A percentile compares a stretch with the other conserved stretches of the same genome.
These are phyloP conservation scores for Caryopteris hybrid DNA, from an alignment of 305 asterid genomes.

Conservation along the genomic window DNA sequence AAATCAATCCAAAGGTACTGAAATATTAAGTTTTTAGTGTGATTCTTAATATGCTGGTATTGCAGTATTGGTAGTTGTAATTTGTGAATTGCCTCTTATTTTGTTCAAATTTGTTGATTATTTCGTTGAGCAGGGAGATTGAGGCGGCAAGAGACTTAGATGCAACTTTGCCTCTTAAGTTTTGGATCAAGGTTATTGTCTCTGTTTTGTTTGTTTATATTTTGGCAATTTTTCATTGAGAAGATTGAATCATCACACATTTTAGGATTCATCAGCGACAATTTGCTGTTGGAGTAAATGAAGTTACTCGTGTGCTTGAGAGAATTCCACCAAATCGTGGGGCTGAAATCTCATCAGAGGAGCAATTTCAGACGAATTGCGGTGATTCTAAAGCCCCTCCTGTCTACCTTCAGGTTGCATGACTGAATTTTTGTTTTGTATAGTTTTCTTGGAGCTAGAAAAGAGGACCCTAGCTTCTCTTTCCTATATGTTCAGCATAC, in stretches of 20 bases:
- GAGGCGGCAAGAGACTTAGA: slow-evolving; percentile 43
- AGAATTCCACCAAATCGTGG: slow-evolving; percentile 45
- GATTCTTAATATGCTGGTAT: neutral
- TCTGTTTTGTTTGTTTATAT: neutral
- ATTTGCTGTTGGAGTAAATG: slow-evolving; percentile 84
- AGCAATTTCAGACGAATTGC: neutral
- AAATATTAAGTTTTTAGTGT: neutral
- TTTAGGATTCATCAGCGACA: slow-evolving; percentile 52
- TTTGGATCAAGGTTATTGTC: slow-evolving; percentile 67
- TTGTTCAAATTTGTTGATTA: neutral
- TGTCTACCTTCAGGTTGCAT: slow-evolving; percentile 59
- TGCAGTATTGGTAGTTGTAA: neutral
- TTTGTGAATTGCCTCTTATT: neutral
- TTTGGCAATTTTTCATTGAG: neutral
- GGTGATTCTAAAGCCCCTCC: slow-evolving; percentile 23
- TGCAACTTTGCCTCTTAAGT: slow-evolving; percentile 49
- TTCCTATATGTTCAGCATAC: neutral
- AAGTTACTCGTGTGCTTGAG: slow-evolving; percentile 82
- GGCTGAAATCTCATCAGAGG: slow-evolving; percentile 10
- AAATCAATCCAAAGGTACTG: slow-evolving; percentile 44
- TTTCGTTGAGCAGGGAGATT: slow-evolving; percentile 50
- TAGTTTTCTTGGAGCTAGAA: no score
- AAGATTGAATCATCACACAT: neutral
- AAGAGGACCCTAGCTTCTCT: neutral
- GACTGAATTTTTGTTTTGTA: neutral